Evolutionary conservation across 306 rosid genomes (phyloP), one percentile per base, ranked within the genome.

Genomic region (Betula pendula): DNA sequence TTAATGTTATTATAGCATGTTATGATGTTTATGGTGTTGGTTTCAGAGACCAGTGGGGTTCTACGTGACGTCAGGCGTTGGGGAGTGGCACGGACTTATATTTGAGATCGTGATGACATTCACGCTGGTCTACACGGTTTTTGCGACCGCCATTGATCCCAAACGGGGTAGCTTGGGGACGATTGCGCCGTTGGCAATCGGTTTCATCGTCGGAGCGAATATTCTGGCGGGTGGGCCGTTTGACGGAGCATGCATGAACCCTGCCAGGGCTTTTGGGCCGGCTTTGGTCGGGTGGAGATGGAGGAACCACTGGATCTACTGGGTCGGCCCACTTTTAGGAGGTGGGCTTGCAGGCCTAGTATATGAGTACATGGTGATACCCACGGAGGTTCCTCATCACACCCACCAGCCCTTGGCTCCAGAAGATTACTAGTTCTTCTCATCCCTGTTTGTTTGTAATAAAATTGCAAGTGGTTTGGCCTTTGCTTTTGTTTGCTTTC

Each of bases 221-320:
- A 88, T 88, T 74, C 89, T 95, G 52, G 96, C 86, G 8, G 99
- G 97, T 9, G 97, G 94, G 33, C 92, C 97, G 52, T 95, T 90
- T 48, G 99, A 95, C 40, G 99, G 99, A 51, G 99, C 94, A 10
- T 90, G 88, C 79, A 91, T 92, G 99, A 95, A 92, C 86, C 99
- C 99, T 1, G 99, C 97, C 4, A 74, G 93, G 42, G 99, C 97
- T 8, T 95, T 95, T 62, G 97, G 99, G 68, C 99, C 99, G 10
- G 87, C 99, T 9, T 66, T 95, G 51, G 96, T 95, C 45, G 98
- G 97, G 38, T 87, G 97, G 94, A 87, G 98, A 81, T 95, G 99
- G 99, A 80, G 66, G 27, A 75, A 86, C 75, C 99, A 95, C 50
- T 95, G 99, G 99, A 82, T 92, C 86, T 95, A 83, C 76, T 95